A percentile compares a stretch with the other conserved stretches of the same genome.
Conservation (phyloP, 2,329 filamentous ascomycete species). For the Fusarium scirpi region DNA sequence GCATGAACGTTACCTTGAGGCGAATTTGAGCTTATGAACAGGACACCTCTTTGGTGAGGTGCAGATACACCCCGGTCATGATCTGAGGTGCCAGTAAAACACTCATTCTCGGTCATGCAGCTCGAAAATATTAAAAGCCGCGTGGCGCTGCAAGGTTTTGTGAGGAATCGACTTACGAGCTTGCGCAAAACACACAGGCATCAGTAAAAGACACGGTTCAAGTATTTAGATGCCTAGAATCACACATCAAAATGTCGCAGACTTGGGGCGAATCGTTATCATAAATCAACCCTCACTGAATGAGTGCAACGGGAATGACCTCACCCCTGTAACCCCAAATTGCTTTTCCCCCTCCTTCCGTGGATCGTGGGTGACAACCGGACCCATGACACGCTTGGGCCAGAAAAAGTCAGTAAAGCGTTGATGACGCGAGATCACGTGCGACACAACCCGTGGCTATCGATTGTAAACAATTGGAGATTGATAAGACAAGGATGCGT, state of each 20-base stretch:
- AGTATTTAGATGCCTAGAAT: conserved; percentile 6
- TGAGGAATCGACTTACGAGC: conserved; percentile 20
- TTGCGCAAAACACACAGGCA: conserved; percentile 26
- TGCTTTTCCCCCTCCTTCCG: conserved; percentile 28
- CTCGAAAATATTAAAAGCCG: conserved; percentile 34
- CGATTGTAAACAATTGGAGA: conserved; percentile 2
- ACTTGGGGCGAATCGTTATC: not conserved
- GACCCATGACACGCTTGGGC: conserved; percentile 39
- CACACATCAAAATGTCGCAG: not conserved
- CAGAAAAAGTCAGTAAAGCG: conserved; percentile 39
- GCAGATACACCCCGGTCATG: not conserved
- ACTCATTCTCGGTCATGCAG: conserved; percentile 15
- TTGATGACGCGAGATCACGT: conserved; percentile 54
- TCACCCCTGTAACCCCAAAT: conserved; percentile 34
- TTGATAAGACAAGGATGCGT: conserved; percentile 1
- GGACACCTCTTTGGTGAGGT: not conserved
- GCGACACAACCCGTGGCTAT: conserved; percentile 17
- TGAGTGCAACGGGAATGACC: conserved; percentile 21
- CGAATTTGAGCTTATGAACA: not conserved
- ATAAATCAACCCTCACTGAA: conserved; percentile 3
- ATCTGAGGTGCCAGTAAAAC: conserved; percentile 19
- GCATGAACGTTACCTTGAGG: conserved; percentile 14
- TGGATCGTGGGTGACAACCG: conserved; percentile 10
- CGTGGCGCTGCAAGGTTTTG: conserved; percentile 47
- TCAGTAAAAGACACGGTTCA: not conserved